Conservation (phyloP, 768 basidiomycete species). For the Podaxis sp. region DNA sequence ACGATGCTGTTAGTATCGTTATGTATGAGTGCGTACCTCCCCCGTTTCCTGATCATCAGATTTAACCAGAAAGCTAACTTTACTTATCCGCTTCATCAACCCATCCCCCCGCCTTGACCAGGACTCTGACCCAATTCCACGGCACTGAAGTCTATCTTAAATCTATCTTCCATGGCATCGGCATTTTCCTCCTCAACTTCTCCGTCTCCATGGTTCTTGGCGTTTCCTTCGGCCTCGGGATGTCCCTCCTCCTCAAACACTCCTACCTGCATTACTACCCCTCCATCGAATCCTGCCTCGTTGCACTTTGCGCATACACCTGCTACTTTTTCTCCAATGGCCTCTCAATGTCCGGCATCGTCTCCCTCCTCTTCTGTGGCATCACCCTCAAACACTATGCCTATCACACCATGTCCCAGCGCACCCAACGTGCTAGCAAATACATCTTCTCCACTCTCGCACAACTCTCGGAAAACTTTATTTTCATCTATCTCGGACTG, state of each 20-base stretch:
- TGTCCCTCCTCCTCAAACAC: slow-evolving; percentile 93
- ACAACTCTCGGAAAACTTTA: slow-evolving; percentile 96
- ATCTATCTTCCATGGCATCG: slow-evolving; percentile 94
- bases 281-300: slow-evolving; percentile 96
- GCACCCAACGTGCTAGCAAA: slow-evolving; percentile 91
- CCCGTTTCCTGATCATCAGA: neutral
- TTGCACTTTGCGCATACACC: slow-evolving; percentile 92
- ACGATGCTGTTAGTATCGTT: slow-evolving; percentile 99
- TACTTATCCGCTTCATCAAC: neutral
- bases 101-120: slow-evolving; percentile 27
- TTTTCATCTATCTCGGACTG: slow-evolving; percentile 98
- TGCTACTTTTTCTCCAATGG: slow-evolving; percentile 99
- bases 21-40: slow-evolving; percentile 91
- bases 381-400: slow-evolving; percentile 99
- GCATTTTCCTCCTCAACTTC: slow-evolving; percentile 96
- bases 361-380: slow-evolving; percentile 96
- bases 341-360: slow-evolving; percentile 91
- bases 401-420: slow-evolving; percentile 98
- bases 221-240: slow-evolving; percentile 85
- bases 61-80: neutral
- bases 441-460: slow-evolving; percentile 96
- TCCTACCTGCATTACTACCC: slow-evolving; percentile 84
- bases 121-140: slow-evolving; percentile 90
- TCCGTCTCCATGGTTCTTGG: slow-evolving; percentile 93
- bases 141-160: slow-evolving; percentile 82